Conservation (phyloP, 2,329 filamentous ascomycete genomes). For the Aspergillus floridensis region DNA sequence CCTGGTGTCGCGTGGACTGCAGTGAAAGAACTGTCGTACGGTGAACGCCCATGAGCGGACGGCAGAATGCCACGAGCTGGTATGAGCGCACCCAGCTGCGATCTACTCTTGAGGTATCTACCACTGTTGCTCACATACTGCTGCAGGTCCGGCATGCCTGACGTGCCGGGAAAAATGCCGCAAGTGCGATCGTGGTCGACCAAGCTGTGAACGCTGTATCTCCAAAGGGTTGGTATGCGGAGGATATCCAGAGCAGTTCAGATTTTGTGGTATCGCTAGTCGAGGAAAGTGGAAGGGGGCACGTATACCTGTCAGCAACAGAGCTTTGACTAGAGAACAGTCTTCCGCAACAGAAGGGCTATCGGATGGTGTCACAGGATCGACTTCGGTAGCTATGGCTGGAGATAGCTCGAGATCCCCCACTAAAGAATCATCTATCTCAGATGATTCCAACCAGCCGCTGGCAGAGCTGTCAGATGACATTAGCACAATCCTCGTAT, state of each 20-base stretch:
- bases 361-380: not conserved
- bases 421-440: not conserved
- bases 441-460: not conserved
- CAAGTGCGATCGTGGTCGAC: conserved; percentile 31
- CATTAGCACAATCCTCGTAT: conserved; percentile 4
- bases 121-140: not conserved
- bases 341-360: not conserved
- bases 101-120: not conserved
- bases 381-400: not conserved
- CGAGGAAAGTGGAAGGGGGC: conserved; percentile 32
- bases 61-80: conserved; percentile 8
- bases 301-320: conserved; percentile 16
- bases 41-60: not conserved
- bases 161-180: conserved; percentile 36
- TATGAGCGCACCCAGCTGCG: not conserved
- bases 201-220: conserved; percentile 30
- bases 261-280: conserved; percentile 31
- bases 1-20: not conserved
- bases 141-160: conserved; percentile 30
- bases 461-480: conserved; percentile 1
- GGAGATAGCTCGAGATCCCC: not conserved
- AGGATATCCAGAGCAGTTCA: conserved; percentile 34
- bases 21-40: not conserved
- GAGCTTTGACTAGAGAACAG: not conserved
- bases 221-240: conserved; percentile 31